Evolutionary conservation across 164 flowering plant genomes (phyloP), one percentile per base, ranked within the genome.

Genomic region (Magnolia kwangsiensis): DNA sequence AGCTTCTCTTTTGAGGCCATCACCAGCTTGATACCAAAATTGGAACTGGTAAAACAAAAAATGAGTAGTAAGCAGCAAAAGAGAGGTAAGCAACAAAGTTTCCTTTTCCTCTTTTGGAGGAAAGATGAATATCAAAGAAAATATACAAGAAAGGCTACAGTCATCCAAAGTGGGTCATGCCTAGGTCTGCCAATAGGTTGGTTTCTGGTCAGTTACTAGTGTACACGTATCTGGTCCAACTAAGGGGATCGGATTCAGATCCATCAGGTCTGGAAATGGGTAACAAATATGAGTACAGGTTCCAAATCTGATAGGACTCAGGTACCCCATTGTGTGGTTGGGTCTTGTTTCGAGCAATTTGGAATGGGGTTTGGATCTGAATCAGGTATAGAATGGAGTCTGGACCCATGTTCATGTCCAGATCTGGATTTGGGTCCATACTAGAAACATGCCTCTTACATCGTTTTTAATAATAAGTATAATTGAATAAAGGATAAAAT

Each of bases 11-110:
- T 87, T 27, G 87, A 87, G 73, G 78, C 84, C 75, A 77, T 29
- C 29, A 92, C 90, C 79, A 96, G 75, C 77, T 82, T 81, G 49
- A 85, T 81, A 45, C 94, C 97, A 87, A 96, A 89, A 82, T 85
- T 90, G 75, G 88, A 86, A 82, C 99, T 96, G 83, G 14, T 80
- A 73, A 45, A 66, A 81, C 50, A 73, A 8, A 69, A 50, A 65
- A 77, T 11, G 67, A 72, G 67, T n/a, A n/a, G 29, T 51, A 73
- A 73, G 67, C 37, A 67, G 45, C 6, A 24, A 69, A 73, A 67
- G 63, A 75, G 45, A 37, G 7, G 45, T 37, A 19, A 1, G 61
- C 61, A 55, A 70, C 8, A 27, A 66, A 24, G 29, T 23, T 23
- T 21, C 68, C 21, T 66, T 66, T 66, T 11, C 37, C 29, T 66